Conservation (phyloP, 129 eudicot species). For the Tanacetum coccineum region DNA sequence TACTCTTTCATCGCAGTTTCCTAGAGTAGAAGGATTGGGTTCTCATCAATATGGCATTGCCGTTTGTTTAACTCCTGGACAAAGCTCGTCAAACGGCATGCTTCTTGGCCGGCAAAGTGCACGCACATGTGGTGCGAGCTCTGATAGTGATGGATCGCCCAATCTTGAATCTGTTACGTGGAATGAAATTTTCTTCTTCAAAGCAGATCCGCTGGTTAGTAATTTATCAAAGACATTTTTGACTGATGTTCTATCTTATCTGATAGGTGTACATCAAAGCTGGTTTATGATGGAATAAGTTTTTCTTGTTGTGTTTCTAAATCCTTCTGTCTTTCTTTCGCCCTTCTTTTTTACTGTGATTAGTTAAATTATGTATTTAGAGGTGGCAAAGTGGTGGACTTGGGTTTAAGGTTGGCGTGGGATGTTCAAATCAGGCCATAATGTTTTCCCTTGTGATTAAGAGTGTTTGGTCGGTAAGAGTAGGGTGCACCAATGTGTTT, state of each 20-base stretch:
- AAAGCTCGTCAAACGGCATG: constrained; percentile 35
- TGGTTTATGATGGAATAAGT: too few relatives aligned
- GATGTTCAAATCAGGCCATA: too few relatives aligned
- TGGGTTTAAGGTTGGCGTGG: too few relatives aligned
- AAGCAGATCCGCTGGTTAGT: constrained; percentile 79
- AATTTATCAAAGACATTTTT: constrained; percentile 7
- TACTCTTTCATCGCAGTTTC: constrained; percentile 48
- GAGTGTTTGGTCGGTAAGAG: too few relatives aligned
- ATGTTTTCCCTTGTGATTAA: too few relatives aligned
- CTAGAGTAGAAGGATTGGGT: constrained; percentile 51
- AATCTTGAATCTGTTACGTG: constrained; percentile 63
- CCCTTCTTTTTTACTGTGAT: too few relatives aligned
- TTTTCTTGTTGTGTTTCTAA: too few relatives aligned
- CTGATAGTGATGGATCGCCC: constrained; percentile 42
- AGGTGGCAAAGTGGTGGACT: too few relatives aligned
- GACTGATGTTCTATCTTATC: background rate
- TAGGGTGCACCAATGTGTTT: too few relatives aligned
- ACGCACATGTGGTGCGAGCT: constrained; percentile 71
- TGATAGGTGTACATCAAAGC: constrained; percentile 21
- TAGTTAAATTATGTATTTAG: too few relatives aligned
- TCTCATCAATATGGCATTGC: constrained; percentile 68
- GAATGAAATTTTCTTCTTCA: constrained; percentile 93
- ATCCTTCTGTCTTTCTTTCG: too few relatives aligned
- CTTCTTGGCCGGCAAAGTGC: constrained; percentile 66
- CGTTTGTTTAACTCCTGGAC: constrained; percentile 52